Percentiles rank a stretch among this genome's conserved stretches.
These are phyloP conservation scores for Penicillium coffeae DNA, from an alignment of 495 filamentous ascomycete genomes.

Conservation along the genomic window DNA sequence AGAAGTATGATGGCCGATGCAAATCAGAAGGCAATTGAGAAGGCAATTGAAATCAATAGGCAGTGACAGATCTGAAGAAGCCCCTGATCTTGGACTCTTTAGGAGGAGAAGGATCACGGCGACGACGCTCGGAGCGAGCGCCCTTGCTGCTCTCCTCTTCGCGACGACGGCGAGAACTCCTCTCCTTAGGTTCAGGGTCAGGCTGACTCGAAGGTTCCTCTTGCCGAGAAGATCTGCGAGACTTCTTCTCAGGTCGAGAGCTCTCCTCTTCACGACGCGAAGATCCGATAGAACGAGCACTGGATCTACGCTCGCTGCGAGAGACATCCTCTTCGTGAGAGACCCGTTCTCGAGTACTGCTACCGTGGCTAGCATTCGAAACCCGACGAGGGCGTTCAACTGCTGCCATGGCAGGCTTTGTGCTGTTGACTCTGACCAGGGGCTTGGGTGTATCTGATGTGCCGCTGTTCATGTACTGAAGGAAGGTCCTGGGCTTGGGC, in stretches of 20 bases:
- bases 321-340: conserved; percentile 27
- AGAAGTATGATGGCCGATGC: too few relatives aligned
- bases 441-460: conserved; percentile 33
- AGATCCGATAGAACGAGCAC: conserved; percentile 28
- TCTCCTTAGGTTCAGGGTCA: background rate
- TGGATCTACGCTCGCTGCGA: conserved; percentile 25
- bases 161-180: conserved; percentile 7
- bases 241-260: conserved; percentile 11
- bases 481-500: conserved; percentile 23
- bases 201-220: conserved; percentile 19
- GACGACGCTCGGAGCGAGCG: conserved; percentile 26
- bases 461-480: conserved; percentile 41
- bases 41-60: conserved; percentile 7
- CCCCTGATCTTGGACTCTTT: conserved; percentile 35
- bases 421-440: conserved; percentile 31
- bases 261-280: conserved; percentile 18
- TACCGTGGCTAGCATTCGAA: conserved; percentile 31
- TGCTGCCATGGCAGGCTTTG: conserved; percentile 27
- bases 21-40: conserved; percentile 3
- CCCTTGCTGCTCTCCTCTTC: conserved; percentile 14
- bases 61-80: conserved; percentile 35
- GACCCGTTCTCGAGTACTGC: conserved; percentile 16
- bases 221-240: conserved; percentile 7
- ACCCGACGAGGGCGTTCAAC: conserved; percentile 24
- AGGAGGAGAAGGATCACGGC: conserved; percentile 33